Evolutionary conservation across 345 rosid genomes (phyloP).

Genomic region (Rhodomyrtus tomentosa): DNA sequence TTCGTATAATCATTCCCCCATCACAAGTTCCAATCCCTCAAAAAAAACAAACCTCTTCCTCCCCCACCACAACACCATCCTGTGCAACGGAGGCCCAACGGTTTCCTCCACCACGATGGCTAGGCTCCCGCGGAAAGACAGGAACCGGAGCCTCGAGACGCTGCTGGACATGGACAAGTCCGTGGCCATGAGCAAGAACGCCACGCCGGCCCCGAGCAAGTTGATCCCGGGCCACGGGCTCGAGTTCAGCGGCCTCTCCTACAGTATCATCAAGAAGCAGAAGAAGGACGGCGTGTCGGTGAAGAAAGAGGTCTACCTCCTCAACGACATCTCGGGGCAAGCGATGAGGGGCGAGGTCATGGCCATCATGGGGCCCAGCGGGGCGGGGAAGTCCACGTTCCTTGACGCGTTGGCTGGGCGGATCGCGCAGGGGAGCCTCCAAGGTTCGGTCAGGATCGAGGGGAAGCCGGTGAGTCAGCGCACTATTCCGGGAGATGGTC

Average conservation of each 20-base stretch:
- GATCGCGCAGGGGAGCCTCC: constrained; percentile 59
- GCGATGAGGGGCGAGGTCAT: constrained; percentile 58
- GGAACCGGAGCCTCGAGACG: constrained; percentile 32
- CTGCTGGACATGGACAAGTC: constrained; percentile 34
- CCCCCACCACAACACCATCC: background rate
- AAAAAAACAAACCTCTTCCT: background rate
- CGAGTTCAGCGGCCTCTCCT: constrained; percentile 44
- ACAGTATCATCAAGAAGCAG: constrained; percentile 44
- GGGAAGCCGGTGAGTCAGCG: constrained; percentile 44
- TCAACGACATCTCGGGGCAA: constrained; percentile 65
- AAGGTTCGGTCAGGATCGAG: constrained; percentile 63
- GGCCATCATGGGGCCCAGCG: constrained; percentile 85
- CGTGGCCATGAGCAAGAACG: background rate
- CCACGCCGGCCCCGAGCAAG: constrained; percentile 2
- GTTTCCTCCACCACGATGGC: constrained; percentile 4
- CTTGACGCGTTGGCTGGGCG: constrained; percentile 83
- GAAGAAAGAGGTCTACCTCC: constrained; percentile 47
- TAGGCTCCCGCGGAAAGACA: background rate
- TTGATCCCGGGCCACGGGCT: constrained; percentile 38
- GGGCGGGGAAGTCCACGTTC: constrained; percentile 86
- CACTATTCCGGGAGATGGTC: too few relatives aligned
- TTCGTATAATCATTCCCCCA: background rate
- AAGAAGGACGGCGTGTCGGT: constrained; percentile 44
- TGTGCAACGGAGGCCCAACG: background rate
- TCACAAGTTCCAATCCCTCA: background rate